Percentiles rank a stretch among this genome's conserved stretches.
These are phyloP conservation scores for Trichoderma virens DNA, from an alignment of 495 filamentous ascomycete species.

Conservation along the genomic window DNA sequence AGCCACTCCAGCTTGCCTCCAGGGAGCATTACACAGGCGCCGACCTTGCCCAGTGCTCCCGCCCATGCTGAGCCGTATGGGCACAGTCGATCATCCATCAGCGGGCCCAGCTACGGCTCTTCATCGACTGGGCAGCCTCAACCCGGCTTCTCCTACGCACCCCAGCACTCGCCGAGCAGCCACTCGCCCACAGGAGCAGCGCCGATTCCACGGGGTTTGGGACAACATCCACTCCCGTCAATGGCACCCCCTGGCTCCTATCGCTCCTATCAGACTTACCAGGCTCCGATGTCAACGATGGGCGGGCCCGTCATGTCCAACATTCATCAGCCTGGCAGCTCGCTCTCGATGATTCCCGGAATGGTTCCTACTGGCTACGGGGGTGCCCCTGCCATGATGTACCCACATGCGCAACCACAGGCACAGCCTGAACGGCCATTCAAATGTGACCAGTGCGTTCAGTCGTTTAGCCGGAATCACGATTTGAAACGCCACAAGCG, in stretches of 20 bases:
- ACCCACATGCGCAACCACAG: slow-evolving; percentile 29
- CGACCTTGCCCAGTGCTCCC: slow-evolving; percentile 50
- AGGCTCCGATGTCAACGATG: slow-evolving; percentile 27
- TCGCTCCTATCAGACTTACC: slow-evolving; percentile 36
- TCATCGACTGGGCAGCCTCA: slow-evolving; percentile 61
- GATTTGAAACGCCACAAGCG: slow-evolving; percentile 93
- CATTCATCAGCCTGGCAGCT: slow-evolving; percentile 65
- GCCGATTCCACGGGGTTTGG: slow-evolving; percentile 39
- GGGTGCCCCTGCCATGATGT: slow-evolving; percentile 23
- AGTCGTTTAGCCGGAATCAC: slow-evolving; percentile 95
- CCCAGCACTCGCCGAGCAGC: slow-evolving; percentile 48
- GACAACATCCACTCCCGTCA: slow-evolving; percentile 38
- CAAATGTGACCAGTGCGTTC: slow-evolving; percentile 86
- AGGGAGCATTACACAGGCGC: slow-evolving; percentile 37
- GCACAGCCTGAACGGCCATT: slow-evolving; percentile 68
- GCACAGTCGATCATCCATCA: slow-evolving; percentile 38
- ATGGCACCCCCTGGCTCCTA: slow-evolving; percentile 22
- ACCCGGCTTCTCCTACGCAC: slow-evolving; percentile 42
- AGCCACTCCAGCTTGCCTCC: background rate
- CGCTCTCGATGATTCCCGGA: slow-evolving; percentile 60
- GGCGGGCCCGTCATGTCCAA: slow-evolving; percentile 66
- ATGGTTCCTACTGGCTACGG: slow-evolving; percentile 42
- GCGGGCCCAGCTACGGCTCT: slow-evolving; percentile 50
- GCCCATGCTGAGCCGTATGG: slow-evolving; percentile 57
- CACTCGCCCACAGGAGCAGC: slow-evolving; percentile 52